phyloP scores from a whole-genome alignment of 176 grass and related monocot genomes.

The Typha latifolia region DNA sequence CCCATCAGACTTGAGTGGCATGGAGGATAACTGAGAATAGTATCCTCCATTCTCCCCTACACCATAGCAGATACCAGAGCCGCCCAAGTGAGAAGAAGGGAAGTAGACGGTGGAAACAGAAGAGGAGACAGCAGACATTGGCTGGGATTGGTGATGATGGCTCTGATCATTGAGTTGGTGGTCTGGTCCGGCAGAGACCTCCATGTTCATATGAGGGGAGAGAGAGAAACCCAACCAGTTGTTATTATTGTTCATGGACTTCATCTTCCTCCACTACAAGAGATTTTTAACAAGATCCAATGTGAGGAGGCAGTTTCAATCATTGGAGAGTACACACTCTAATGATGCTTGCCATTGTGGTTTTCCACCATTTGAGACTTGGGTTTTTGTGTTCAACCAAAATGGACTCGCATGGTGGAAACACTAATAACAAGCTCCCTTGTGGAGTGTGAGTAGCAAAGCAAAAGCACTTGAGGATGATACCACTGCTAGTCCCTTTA shows the following conservation, averaged over 20 bases:
- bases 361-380: slow-evolving; percentile 47
- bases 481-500: slow-evolving; percentile 35
- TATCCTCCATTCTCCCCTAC: slow-evolving; percentile 27
- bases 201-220: slow-evolving; percentile 62
- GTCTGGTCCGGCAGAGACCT: slow-evolving; percentile 18
- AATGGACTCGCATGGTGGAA: not conserved
- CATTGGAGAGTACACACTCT: slow-evolving; percentile 67
- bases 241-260: slow-evolving; percentile 49
- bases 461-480: slow-evolving; percentile 31
- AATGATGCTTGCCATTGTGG: slow-evolving; percentile 59
- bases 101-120: slow-evolving; percentile 10
- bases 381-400: slow-evolving; percentile 31
- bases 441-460: not conserved
- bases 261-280: slow-evolving; percentile 35
- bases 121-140: slow-evolving; percentile 24
- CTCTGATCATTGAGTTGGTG: slow-evolving; percentile 29
- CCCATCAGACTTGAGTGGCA: slow-evolving; percentile 83
- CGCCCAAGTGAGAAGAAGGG: not conserved
- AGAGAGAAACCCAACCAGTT: slow-evolving; percentile 88
- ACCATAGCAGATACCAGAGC: slow-evolving; percentile 22
- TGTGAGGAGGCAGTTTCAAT: slow-evolving; percentile 39
- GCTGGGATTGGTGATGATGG: slow-evolving; percentile 35
- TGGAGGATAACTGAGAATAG: slow-evolving; percentile 60
- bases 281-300: slow-evolving; percentile 16
- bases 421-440: not conserved